These are phyloP conservation scores for Tympanopsis confertula DNA, from an alignment of 2,329 filamentous ascomycete species.

Conservation along the genomic window DNA sequence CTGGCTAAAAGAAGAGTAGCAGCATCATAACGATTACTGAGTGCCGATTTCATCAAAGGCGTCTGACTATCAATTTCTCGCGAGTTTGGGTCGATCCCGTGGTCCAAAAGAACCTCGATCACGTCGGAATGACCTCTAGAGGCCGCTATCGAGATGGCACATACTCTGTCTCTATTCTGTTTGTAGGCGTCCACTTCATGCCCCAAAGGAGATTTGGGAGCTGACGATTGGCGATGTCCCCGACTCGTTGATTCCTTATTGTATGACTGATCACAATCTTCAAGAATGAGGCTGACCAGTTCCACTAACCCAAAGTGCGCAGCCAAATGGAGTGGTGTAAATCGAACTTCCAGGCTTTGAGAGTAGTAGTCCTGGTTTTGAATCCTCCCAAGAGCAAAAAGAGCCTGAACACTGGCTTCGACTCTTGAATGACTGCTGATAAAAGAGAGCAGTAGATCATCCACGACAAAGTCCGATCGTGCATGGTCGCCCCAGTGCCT, in stretches of 20 bases:
- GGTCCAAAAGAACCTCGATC: not conserved
- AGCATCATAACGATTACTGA: not conserved
- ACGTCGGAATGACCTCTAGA: not conserved
- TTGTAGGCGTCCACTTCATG: not conserved
- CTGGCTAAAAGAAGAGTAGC: not conserved
- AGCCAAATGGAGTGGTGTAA: slow-evolving; percentile 10
- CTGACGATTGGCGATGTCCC: too few species aligned
- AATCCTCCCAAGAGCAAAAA: too few species aligned
- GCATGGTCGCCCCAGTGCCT: slow-evolving; percentile 20
- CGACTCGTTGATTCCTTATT: too few species aligned
- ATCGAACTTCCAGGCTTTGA: not conserved
- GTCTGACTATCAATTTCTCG: not conserved
- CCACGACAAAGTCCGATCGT: not conserved
- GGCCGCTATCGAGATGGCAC: not conserved
- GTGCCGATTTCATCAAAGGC: not conserved
- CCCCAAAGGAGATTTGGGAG: too few species aligned
- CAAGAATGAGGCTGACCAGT: too few species aligned
- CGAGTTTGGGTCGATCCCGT: not conserved
- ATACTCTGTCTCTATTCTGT: not conserved
- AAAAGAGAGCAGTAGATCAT: too few species aligned
- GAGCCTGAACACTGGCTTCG: slow-evolving; percentile 3
- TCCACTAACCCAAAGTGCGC: slow-evolving; percentile 13
- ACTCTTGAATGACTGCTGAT: slow-evolving; percentile 6
- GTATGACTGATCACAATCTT: too few species aligned
- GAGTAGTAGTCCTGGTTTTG: too few species aligned